Evolutionary conservation across 2,329 filamentous ascomycete genomes (phyloP), one percentile per base, ranked within the genome.

Genomic region (Stagonosporopsis cucurbitacearum): DNA sequence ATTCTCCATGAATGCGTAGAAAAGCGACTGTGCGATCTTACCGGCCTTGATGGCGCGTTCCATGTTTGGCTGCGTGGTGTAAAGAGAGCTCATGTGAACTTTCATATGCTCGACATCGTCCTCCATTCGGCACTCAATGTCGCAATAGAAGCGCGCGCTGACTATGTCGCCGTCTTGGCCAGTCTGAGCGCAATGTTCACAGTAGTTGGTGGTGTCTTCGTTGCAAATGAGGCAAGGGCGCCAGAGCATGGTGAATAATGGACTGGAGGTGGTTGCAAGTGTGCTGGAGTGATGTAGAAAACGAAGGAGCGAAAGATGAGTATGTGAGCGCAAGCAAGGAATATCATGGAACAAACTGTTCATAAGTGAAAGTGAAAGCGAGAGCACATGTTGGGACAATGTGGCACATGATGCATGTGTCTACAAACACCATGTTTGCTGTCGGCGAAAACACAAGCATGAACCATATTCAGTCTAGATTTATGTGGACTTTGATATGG

Each of bases 1-100:
- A 30, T 56, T 42, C 37, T 63, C 51, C 33, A 60, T 22, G 40
- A 63, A 60, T 1, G 50, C 12, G 40, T 57, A 57, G 46, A 64
- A 64, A 4, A 65, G 35, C 13, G 23, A 30, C 39, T 60, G 57
- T n/a, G 47, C 59, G 25, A 60, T 41, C 20, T 55, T 40, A 32
- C 60, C 60, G 11, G 58, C 61, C n/a, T 37, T 46, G 23, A 52
- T 36, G 2, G 59, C 59, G 30, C 42, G 41, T 15, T 49, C 54
- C 46, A 50, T 54, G 20, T 30, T 48, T 6, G n/a, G n/a, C 8
- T 46, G 39, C 20, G 26, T 25, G 46, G 13, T 22, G 30, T 28
- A 22, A 6, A 25, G 19, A n/a, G 35, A 4, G 26, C 25, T 35
- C 46, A 50, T 50, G 42, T 55, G 53, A 6, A 42, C 44, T 15